A percentile compares a stretch with the other conserved stretches of the same genome.
Evolutionary conservation across 305 asterid genomes (phyloP).

Genomic region (Ajuga reptans): DNA sequence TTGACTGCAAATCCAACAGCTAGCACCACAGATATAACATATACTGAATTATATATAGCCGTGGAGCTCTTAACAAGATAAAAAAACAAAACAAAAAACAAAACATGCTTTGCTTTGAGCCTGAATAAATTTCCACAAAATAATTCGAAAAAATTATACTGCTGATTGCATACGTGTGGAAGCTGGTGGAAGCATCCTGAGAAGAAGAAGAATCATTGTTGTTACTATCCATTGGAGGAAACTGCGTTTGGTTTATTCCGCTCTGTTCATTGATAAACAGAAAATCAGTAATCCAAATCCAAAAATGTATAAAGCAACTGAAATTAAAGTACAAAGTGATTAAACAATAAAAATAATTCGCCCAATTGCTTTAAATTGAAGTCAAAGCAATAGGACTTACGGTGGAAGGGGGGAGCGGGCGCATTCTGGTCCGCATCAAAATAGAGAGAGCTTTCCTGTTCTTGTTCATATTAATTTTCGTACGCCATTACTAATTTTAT

Average conservation of each 20-base stretch:
- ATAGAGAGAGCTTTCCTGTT: conserved; percentile 66
- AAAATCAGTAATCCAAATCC: conserved; percentile 6
- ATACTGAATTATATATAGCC: not conserved
- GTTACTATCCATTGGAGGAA: conserved; percentile 33
- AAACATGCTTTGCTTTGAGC: not conserved
- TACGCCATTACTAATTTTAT: not conserved
- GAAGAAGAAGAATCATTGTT: conserved; percentile 33
- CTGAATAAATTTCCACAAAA: not conserved
- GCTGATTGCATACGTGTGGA: conserved; percentile 33
- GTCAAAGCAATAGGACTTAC: conserved; percentile 31
- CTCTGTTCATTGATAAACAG: conserved; percentile 32
- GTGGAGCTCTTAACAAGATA: no score
- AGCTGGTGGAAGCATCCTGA: conserved; percentile 36
- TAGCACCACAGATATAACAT: not conserved
- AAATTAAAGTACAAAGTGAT: not conserved
- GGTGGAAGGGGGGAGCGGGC: conserved; percentile 49
- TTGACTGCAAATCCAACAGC: not conserved
- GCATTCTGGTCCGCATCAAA: conserved; percentile 74
- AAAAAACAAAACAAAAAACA: not conserved
- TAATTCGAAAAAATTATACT: not conserved
- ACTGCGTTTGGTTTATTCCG: conserved; percentile 51
- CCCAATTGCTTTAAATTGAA: not conserved
- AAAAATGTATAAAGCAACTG: not conserved
- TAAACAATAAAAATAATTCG: not conserved
- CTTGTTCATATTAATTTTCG: conserved; percentile 24